These are phyloP conservation scores for Sclerotinia subarctica DNA, from an alignment of 2,329 filamentous ascomycete species.

Conservation along the genomic window DNA sequence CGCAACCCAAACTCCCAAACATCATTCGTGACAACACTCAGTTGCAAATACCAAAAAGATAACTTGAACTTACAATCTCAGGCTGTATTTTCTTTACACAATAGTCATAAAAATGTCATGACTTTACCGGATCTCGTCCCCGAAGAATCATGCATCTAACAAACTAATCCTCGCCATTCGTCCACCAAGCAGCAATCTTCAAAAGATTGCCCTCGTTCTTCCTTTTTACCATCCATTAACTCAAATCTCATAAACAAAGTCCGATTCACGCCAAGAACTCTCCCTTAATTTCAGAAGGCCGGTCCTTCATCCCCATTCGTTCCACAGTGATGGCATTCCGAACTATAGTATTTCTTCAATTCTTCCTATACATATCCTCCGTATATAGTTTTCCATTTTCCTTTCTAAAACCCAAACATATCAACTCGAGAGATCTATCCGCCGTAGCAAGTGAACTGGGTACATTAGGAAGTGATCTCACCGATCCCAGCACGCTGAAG, in stretches of 20 bases:
- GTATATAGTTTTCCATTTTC: neutral
- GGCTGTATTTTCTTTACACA: neutral
- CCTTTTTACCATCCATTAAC: neutral
- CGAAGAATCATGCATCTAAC: neutral
- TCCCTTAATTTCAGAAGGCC: neutral
- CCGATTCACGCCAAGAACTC: neutral
- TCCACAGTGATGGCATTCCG: neutral
- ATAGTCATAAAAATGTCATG: neutral
- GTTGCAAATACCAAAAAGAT: neutral
- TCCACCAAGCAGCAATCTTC: neutral
- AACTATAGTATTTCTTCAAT: neutral
- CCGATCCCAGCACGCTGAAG: neutral
- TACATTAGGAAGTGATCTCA: constrained; percentile 10
- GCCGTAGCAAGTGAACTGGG: constrained; percentile 8
- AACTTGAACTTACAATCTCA: too few relatives aligned
- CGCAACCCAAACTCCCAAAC: neutral
- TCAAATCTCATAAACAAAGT: neutral
- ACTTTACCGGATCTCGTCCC: neutral
- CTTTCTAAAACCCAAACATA: too few relatives aligned
- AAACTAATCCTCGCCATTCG: neutral
- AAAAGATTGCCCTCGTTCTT: neutral
- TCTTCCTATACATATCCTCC: neutral
- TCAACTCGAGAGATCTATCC: neutral
- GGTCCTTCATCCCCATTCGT: neutral
- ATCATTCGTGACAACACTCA: neutral